Conservation (phyloP, 177 flowering plant species). For the Vitis hybrid region DNA sequence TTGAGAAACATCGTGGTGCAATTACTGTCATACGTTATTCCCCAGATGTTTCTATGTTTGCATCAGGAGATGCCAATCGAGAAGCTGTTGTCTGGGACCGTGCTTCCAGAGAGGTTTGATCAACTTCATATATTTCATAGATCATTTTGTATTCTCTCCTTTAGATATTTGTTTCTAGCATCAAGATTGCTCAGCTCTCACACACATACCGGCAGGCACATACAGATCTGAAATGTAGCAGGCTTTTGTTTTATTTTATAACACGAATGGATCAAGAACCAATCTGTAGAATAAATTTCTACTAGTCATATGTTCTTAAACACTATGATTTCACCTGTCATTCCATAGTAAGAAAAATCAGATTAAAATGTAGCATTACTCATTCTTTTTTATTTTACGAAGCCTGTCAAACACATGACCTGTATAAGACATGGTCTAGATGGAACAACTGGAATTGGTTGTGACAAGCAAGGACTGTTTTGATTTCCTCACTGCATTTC, state of each 20-base stretch:
- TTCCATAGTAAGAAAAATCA: too few species aligned
- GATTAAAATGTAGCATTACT: not conserved
- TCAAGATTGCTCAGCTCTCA: too few species aligned
- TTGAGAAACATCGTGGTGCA: constrained; percentile 93
- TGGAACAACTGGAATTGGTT: not conserved
- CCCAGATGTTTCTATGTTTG: constrained; percentile 93
- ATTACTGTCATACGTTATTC: constrained; percentile 83
- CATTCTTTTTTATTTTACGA: not conserved
- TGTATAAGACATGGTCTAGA: not conserved
- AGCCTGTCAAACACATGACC: not conserved
- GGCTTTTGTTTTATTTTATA: too few species aligned
- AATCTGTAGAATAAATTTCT: too few species aligned
- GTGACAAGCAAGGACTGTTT: not conserved
- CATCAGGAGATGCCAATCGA: constrained; percentile 80
- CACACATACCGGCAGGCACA: too few species aligned
- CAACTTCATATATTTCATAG: not conserved
- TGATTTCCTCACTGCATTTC: too few species aligned
- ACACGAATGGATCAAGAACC: too few species aligned
- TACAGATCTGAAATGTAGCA: too few species aligned
- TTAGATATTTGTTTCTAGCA: not conserved
- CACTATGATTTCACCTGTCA: too few species aligned
- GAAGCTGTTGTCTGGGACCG: constrained; percentile 97
- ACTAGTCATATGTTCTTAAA: too few species aligned
- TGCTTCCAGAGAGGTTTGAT: constrained; percentile 57
- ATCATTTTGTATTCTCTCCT: not conserved